phyloP scores from a whole-genome alignment of 345 rosid species.

The Excoecaria agallocha region DNA sequence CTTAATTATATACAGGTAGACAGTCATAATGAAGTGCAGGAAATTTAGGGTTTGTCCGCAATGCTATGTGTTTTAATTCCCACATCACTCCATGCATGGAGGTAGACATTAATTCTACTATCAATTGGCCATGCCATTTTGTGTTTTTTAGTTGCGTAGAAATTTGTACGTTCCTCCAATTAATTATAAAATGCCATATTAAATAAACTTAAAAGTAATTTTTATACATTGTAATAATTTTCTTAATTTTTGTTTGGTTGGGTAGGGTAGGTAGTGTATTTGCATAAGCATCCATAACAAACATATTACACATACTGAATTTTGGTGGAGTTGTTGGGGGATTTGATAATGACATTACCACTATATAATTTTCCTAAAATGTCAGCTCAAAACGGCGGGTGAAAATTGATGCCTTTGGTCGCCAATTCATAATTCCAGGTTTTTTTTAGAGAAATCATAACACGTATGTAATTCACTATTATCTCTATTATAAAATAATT shows the following conservation, averaged over 20 bases:
- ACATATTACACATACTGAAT: background rate
- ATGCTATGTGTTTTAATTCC: background rate
- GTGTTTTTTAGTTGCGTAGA: no score
- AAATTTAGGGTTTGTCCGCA: constrained; percentile 35
- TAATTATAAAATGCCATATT: no score
- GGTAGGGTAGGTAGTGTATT: background rate
- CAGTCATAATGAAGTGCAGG: background rate
- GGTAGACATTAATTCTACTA: background rate
- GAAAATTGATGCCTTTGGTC: background rate
- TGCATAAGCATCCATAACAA: constrained; percentile 19
- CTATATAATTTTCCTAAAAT: background rate
- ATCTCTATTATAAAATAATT: no score
- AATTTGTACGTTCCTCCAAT: no score
- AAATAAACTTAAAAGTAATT: no score
- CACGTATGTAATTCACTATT: no score
- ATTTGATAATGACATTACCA: constrained; percentile 18
- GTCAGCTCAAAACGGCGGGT: background rate
- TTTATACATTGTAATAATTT: no score
- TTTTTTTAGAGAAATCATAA: background rate
- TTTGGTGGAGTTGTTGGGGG: constrained; percentile 43
- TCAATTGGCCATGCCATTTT: no score
- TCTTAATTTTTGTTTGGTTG: no score
- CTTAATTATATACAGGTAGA: background rate
- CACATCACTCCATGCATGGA: constrained; percentile 1
- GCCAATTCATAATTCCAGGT: background rate